Conservation (phyloP, 495 filamentous ascomycete genomes). For the Bacidia gigantensis region DNA sequence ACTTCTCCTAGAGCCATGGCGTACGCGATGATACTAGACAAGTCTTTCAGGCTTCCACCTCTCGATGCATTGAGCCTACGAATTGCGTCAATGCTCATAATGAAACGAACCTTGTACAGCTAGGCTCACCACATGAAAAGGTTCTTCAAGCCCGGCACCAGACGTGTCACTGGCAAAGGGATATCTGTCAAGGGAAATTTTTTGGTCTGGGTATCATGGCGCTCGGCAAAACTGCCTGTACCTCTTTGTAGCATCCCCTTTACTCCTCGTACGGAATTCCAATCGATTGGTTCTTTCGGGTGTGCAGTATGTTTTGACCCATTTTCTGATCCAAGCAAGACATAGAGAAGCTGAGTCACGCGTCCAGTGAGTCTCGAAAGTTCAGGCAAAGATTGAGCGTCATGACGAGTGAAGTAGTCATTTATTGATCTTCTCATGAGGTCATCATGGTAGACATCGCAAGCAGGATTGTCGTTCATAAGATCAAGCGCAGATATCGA, state of each 20-base stretch:
- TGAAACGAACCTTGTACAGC: neutral
- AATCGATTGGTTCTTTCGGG: too few relatives aligned
- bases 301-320: too few relatives aligned
- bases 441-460: neutral
- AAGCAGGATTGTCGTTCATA: neutral
- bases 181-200: neutral
- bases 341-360: too few relatives aligned
- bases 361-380: neutral
- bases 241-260: too few relatives aligned
- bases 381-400: neutral
- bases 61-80: too few relatives aligned
- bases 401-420: neutral
- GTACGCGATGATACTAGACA: neutral
- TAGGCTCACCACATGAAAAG: neutral
- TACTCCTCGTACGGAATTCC: too few relatives aligned
- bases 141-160: neutral
- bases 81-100: too few relatives aligned
- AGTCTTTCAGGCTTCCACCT: neutral
- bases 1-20: neutral
- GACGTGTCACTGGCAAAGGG: neutral
- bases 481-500: neutral
- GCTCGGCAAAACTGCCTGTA: too few relatives aligned
- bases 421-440: neutral
- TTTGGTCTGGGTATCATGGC: neutral
- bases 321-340: too few relatives aligned